These are phyloP conservation scores for Globisporangium heterothallicum DNA, from an alignment of 352 stramenopile genomes.

Conservation along the genomic window DNA sequence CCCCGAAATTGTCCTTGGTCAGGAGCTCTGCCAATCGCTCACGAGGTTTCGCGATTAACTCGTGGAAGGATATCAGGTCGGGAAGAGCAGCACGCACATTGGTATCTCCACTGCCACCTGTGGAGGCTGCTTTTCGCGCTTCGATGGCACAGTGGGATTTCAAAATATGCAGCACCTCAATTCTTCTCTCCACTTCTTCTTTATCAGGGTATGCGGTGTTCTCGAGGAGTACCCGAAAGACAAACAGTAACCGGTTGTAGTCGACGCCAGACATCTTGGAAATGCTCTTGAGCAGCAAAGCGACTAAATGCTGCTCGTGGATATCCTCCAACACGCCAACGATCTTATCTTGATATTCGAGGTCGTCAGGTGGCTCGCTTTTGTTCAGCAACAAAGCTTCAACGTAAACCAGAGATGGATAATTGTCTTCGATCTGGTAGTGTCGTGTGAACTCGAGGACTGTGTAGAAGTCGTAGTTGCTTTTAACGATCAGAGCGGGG, in stretches of 20 bases:
- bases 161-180: slow-evolving; percentile 55
- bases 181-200: slow-evolving; percentile 53
- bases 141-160: slow-evolving; percentile 18
- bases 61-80: slow-evolving; percentile 54
- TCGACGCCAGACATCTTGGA: slow-evolving; percentile 44
- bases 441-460: slow-evolving; percentile 77
- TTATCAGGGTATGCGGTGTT: slow-evolving; percentile 46
- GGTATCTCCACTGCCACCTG: neutral
- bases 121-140: neutral
- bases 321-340: slow-evolving; percentile 75
- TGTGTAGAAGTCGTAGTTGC: slow-evolving; percentile 76
- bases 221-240: slow-evolving; percentile 64
- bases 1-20: slow-evolving; percentile 41
- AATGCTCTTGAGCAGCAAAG: slow-evolving; percentile 53
- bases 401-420: slow-evolving; percentile 59
- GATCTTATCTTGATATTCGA: slow-evolving; percentile 76
- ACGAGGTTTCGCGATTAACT: slow-evolving; percentile 51
- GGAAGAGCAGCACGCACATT: neutral
- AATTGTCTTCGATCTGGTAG: slow-evolving; percentile 81
- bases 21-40: slow-evolving; percentile 46
- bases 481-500: slow-evolving; percentile 51
- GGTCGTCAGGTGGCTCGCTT: slow-evolving; percentile 7
- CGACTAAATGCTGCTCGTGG: slow-evolving; percentile 57
- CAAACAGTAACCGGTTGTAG: slow-evolving; percentile 69
- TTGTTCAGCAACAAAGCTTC: slow-evolving; percentile 50